Conservation (phyloP, 306 rosid species). For the Cucumis hystrix region DNA sequence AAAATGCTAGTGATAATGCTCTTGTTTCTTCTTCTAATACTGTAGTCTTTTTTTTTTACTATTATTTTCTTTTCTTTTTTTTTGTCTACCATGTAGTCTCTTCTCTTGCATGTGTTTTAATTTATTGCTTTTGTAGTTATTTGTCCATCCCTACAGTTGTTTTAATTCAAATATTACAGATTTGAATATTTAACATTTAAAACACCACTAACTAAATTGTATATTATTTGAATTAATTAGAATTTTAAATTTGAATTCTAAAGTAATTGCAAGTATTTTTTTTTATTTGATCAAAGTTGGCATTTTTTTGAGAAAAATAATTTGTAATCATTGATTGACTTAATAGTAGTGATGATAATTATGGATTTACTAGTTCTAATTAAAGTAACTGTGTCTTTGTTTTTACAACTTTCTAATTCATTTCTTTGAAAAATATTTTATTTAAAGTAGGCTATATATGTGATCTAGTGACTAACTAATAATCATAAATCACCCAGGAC, state of each 20-base stretch:
- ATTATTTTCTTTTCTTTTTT: no score
- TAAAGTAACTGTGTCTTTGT: not conserved
- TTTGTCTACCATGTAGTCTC: no score
- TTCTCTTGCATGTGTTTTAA: not conserved
- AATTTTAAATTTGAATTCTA: no score
- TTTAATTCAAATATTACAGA: no score
- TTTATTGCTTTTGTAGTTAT: not conserved
- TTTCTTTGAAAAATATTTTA: not conserved
- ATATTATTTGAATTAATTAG: no score
- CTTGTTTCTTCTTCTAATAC: constrained; percentile 1
- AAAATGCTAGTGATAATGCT: constrained; percentile 17
- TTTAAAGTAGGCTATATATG: not conserved
- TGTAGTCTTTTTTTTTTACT: no score
- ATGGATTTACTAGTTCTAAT: not conserved
- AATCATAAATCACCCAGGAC: not conserved
- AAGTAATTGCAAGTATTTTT: no score
- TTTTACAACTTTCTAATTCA: not conserved
- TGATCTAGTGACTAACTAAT: not conserved
- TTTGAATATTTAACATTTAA: no score
- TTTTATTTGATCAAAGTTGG: no score
- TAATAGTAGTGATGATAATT: no score
- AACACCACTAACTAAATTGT: no score
- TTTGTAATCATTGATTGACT: not conserved
- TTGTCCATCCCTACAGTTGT: no score
- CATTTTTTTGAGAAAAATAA: not conserved